Percentiles rank a stretch among this genome's conserved stretches.
Conservation (phyloP, 257 asterid species). For the Nicotiana attenuata region DNA sequence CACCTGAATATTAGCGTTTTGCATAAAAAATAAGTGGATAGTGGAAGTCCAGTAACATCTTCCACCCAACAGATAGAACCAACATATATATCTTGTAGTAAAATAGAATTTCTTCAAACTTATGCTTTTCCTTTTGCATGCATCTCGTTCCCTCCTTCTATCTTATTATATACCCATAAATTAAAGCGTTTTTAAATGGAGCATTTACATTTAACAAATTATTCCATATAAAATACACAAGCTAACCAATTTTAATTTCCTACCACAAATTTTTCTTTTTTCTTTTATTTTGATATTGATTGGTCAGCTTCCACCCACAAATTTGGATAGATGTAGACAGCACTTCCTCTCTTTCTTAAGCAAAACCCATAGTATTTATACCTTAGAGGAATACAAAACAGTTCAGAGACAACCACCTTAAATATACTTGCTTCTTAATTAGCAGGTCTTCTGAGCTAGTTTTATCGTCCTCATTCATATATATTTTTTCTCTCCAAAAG, state of each 20-base stretch:
- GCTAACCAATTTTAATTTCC: background rate
- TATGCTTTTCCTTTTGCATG: background rate
- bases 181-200: background rate
- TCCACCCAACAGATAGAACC: slow-evolving; percentile 33
- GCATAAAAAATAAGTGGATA: background rate
- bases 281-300: background rate
- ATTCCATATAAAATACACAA: background rate
- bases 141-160: background rate
- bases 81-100: background rate
- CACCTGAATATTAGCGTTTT: background rate
- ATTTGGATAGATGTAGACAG: slow-evolving; percentile 16
- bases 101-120: background rate
- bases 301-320: slow-evolving; percentile 31
- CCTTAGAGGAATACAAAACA: slow-evolving; percentile 4
- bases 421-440: background rate
- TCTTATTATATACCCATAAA: background rate
- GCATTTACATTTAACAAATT: slow-evolving; percentile 1
- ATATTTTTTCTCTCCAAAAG: slow-evolving; percentile 6
- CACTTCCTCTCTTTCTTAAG: slow-evolving; percentile 9
- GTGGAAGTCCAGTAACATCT: slow-evolving; percentile 42
- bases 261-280: slow-evolving; percentile 10
- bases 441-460: background rate
- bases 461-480: background rate
- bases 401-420: slow-evolving; percentile 16
- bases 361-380: slow-evolving; percentile 22